phyloP scores from a whole-genome alignment of 2,329 filamentous ascomycete genomes.

The Dactylellina leptospora region DNA sequence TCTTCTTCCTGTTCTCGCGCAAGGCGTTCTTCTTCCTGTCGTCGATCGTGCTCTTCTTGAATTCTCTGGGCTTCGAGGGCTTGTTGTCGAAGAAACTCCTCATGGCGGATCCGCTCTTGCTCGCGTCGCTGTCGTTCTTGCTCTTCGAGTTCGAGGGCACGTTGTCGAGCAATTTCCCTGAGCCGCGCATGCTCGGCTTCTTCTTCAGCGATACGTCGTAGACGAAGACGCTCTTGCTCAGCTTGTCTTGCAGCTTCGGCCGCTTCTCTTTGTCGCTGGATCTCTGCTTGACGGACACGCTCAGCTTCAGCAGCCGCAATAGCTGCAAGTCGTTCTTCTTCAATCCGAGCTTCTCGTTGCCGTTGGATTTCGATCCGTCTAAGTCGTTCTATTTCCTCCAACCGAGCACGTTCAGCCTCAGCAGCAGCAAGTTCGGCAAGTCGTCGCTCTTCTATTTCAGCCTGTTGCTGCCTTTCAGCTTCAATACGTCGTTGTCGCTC shows the following conservation, averaged over 20 bases:
- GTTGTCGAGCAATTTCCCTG: constrained; percentile 37
- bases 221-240: constrained; percentile 40
- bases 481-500: constrained; percentile 37
- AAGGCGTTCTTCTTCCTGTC: constrained; percentile 31
- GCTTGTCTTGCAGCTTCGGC: constrained; percentile 37
- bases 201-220: constrained; percentile 47
- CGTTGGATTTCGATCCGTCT: constrained; percentile 40
- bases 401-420: constrained; percentile 40
- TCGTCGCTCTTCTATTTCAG: constrained; percentile 36
- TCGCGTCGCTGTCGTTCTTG: constrained; percentile 32
- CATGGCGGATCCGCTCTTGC: constrained; percentile 37
- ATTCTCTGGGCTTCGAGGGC: constrained; percentile 39
- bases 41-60: constrained; percentile 22
- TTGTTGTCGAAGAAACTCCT: constrained; percentile 48
- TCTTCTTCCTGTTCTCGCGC: constrained; percentile 33
- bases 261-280: constrained; percentile 24
- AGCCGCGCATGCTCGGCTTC: constrained; percentile 40
- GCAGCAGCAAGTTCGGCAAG: constrained; percentile 45
- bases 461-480: constrained; percentile 27
- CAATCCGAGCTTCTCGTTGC: constrained; percentile 34
- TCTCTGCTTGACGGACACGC: constrained; percentile 37
- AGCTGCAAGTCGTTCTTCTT: constrained; percentile 42
- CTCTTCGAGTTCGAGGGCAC: constrained; percentile 42
- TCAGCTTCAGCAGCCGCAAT: constrained; percentile 44
- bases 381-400: constrained; percentile 42